Conservation (phyloP, 1,139 yeast species). For the Chernovozyma aurita region DNA sequence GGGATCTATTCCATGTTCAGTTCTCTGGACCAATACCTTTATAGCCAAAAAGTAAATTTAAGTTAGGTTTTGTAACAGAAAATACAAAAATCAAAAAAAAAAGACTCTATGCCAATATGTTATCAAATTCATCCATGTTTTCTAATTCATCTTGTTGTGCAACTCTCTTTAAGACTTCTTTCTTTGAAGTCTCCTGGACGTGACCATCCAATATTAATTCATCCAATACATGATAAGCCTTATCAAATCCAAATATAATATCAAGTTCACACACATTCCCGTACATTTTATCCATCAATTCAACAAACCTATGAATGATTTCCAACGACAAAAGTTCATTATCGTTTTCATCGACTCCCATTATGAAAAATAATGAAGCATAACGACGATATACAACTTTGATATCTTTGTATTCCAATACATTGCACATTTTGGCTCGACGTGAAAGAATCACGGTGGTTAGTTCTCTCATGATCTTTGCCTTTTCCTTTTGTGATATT, state of each 20-base stretch:
- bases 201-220: slow-evolving; percentile 84
- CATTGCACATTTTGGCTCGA: slow-evolving; percentile 93
- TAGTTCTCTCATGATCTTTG: slow-evolving; percentile 77
- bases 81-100: too few relatives aligned
- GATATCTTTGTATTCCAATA: slow-evolving; percentile 82
- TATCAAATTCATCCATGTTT: slow-evolving; percentile 48
- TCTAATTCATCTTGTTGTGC: slow-evolving; percentile 70
- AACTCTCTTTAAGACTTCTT: slow-evolving; percentile 73
- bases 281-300: slow-evolving; percentile 91
- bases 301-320: slow-evolving; percentile 88
- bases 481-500: slow-evolving; percentile 74
- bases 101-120: slow-evolving; percentile 27
- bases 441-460: slow-evolving; percentile 82
- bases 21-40: too few relatives aligned
- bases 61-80: too few relatives aligned
- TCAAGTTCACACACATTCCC: slow-evolving; percentile 96
- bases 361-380: slow-evolving; percentile 86
- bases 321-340: slow-evolving; percentile 87
- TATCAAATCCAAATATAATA: slow-evolving; percentile 89
- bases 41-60: too few relatives aligned
- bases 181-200: slow-evolving; percentile 76
- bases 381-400: slow-evolving; percentile 88
- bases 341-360: slow-evolving; percentile 79
- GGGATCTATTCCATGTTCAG: too few relatives aligned
- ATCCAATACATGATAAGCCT: slow-evolving; percentile 88